Percentiles rank a stretch among this genome's conserved stretches.
phyloP scores from a whole-genome alignment of 2,329 filamentous ascomycete species.

The Fulvia fulva region DNA sequence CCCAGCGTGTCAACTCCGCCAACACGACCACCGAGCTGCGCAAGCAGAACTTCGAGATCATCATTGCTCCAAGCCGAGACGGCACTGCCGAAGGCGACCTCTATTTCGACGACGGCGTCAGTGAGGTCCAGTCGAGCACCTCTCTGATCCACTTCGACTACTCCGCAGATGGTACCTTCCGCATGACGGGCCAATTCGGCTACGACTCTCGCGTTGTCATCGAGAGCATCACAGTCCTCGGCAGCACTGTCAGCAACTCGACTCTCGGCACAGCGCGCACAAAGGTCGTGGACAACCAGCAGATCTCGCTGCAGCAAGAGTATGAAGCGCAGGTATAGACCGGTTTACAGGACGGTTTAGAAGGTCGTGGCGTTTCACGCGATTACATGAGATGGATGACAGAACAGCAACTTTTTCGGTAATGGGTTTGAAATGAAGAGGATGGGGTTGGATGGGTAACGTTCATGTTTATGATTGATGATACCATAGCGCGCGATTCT shows the following conservation, averaged over 20 bases:
- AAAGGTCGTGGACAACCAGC: background rate
- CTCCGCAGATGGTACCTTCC: conserved; percentile 12
- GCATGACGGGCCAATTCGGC: conserved; percentile 17
- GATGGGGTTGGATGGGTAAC: background rate
- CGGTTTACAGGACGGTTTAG: background rate
- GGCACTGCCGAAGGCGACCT: conserved; percentile 64
- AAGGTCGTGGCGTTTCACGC: background rate
- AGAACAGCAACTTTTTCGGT: background rate
- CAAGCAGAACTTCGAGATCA: conserved; percentile 63
- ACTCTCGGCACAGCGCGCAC: background rate
- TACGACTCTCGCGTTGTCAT: conserved; percentile 47
- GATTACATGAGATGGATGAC: background rate
- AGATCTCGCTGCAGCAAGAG: conserved; percentile 6
- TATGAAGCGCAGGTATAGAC: conserved; percentile 4
- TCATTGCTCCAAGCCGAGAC: conserved; percentile 62
- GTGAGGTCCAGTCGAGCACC: conserved; percentile 54
- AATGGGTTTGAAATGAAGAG: background rate
- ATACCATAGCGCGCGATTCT: background rate
- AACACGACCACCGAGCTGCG: conserved; percentile 63
- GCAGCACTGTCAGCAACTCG: conserved; percentile 17
- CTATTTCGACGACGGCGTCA: conserved; percentile 75
- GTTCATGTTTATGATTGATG: background rate
- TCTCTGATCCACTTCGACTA: conserved; percentile 60
- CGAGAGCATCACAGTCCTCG: conserved; percentile 51
- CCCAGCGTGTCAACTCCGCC: conserved; percentile 52